Percentiles rank a stretch among this genome's conserved stretches.
Conservation (phyloP, 495 filamentous ascomycete genomes). For the Penicillium arizonense region DNA sequence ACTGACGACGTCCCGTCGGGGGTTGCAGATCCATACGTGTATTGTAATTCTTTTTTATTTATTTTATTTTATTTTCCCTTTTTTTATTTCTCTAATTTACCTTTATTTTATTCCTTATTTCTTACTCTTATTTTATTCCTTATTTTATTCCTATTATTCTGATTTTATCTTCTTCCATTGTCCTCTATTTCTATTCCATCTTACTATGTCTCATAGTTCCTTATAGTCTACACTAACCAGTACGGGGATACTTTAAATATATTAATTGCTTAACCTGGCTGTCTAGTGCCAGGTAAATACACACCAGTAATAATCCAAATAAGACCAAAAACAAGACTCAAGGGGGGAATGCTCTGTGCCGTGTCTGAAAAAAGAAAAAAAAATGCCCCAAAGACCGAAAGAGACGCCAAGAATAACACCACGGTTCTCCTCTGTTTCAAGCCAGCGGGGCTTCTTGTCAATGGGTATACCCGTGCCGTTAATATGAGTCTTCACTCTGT, state of each 20-base stretch:
- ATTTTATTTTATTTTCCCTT: slow-evolving; percentile 1
- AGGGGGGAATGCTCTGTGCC: slow-evolving; percentile 29
- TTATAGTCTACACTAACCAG: neutral
- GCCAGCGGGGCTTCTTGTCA: slow-evolving; percentile 42
- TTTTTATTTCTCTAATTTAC: neutral
- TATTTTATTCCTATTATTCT: neutral
- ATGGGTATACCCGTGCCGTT: slow-evolving; percentile 39
- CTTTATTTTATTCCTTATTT: neutral
- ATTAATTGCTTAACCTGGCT: slow-evolving; percentile 8
- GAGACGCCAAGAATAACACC: slow-evolving; percentile 36
- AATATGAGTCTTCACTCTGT: slow-evolving; percentile 5
- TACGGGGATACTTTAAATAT: too few relatives aligned
- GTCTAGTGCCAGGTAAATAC: slow-evolving; percentile 25
- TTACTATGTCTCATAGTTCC: too few relatives aligned
- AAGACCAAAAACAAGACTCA: slow-evolving; percentile 23
- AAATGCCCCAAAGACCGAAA: neutral
- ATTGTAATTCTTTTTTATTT: slow-evolving; percentile 7
- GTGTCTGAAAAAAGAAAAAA: slow-evolving; percentile 20
- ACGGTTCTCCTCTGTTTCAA: slow-evolving; percentile 44
- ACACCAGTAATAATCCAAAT: slow-evolving; percentile 11
- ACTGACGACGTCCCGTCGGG: slow-evolving; percentile 49
- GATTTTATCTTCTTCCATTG: neutral
- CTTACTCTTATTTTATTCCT: neutral
- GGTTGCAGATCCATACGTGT: slow-evolving; percentile 43
- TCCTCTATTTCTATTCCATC: neutral